phyloP scores from a whole-genome alignment of 306 rosid genomes.

The Trifolium subterraneum region DNA sequence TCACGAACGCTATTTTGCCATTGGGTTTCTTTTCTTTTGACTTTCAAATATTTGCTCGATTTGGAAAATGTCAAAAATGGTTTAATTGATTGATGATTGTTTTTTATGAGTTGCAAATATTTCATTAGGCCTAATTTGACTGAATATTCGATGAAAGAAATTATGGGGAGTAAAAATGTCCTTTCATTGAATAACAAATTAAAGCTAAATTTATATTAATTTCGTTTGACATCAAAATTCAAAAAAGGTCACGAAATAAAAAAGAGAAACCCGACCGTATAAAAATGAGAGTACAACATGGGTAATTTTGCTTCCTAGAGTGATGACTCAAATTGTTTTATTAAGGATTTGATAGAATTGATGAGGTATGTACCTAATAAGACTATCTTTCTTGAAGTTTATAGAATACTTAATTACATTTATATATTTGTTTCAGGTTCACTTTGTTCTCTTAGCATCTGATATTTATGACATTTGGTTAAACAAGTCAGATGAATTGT shows the following conservation, averaged over 20 bases:
- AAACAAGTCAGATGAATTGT: constrained; percentile 63
- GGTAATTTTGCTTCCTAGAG: not conserved
- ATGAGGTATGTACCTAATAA: not conserved
- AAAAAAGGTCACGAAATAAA: not conserved
- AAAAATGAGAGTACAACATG: not conserved
- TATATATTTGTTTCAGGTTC: constrained; percentile 62
- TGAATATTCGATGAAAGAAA: too few relatives aligned
- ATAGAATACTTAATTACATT: constrained; percentile 16
- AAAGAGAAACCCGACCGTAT: not conserved
- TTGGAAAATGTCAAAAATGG: not conserved
- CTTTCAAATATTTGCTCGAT: not conserved
- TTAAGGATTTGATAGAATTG: not conserved
- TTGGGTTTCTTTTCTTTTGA: not conserved
- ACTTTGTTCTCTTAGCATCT: constrained; percentile 66
- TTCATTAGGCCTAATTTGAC: not conserved
- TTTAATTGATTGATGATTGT: not conserved
- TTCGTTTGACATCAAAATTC: not conserved
- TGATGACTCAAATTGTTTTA: not conserved
- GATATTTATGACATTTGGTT: constrained; percentile 69
- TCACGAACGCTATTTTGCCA: not conserved
- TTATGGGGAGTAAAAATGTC: too few relatives aligned
- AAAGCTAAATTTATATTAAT: not conserved
- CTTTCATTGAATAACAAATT: not conserved
- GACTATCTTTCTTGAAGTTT: constrained; percentile 1
- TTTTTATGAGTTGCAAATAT: not conserved